Evolutionary conservation across 495 filamentous ascomycete species (phyloP).

Genomic region (Beverwykella pulmonaria): DNA sequence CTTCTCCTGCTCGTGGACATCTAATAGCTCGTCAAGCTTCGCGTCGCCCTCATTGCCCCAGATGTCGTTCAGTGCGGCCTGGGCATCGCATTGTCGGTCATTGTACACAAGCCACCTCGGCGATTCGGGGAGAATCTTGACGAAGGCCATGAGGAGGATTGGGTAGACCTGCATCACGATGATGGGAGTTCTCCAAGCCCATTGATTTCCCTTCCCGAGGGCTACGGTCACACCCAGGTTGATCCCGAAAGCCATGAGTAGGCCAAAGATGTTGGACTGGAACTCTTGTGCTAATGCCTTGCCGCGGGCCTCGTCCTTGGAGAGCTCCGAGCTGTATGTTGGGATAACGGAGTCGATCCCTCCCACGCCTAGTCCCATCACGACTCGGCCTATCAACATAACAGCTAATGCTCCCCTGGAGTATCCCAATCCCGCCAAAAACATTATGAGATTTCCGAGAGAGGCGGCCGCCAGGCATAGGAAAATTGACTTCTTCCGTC

Average conservation of each 20-base stretch:
- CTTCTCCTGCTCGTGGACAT: constrained; percentile 51
- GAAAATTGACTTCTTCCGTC: constrained; percentile 56
- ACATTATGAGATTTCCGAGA: constrained; percentile 60
- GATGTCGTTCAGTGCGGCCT: constrained; percentile 48
- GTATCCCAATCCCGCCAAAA: constrained; percentile 54
- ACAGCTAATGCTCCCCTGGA: constrained; percentile 47
- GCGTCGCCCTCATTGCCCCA: constrained; percentile 52
- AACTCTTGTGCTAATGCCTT: constrained; percentile 60
- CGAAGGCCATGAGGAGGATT: constrained; percentile 51
- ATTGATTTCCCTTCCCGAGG: constrained; percentile 46
- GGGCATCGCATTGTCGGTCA: constrained; percentile 50
- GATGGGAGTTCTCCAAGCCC: constrained; percentile 64
- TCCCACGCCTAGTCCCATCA: constrained; percentile 61
- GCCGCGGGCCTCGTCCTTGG: constrained; percentile 54
- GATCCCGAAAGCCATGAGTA: constrained; percentile 58
- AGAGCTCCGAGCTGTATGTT: constrained; percentile 58
- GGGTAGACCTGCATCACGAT: constrained; percentile 63
- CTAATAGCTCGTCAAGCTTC: constrained; percentile 52
- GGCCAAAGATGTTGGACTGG: constrained; percentile 61
- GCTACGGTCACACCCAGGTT: constrained; percentile 45
- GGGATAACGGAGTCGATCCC: constrained; percentile 62
- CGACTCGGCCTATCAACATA: constrained; percentile 57
- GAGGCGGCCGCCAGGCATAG: constrained; percentile 53
- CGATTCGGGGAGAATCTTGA: constrained; percentile 56
- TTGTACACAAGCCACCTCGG: constrained; percentile 58